Conservation (phyloP, 2,329 filamentous ascomycete genomes). For the Diaporthe amygdali region DNA sequence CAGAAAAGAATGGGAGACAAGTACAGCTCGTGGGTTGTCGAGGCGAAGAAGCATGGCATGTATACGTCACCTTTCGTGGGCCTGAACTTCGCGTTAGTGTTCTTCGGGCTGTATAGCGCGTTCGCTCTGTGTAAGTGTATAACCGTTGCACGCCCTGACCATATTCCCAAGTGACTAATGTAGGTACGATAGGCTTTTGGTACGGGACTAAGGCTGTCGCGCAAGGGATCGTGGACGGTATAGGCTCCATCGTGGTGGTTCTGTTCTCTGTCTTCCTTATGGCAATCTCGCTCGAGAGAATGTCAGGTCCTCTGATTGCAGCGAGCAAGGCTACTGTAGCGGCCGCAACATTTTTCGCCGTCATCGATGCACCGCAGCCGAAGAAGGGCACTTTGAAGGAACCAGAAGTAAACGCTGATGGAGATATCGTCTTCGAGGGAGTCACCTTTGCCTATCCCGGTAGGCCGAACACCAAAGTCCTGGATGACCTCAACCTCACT, state of each 20-base stretch:
- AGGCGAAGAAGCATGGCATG: constrained; percentile 55
- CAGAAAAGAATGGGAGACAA: constrained; percentile 58
- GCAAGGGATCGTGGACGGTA: constrained; percentile 50
- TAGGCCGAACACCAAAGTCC: constrained; percentile 66
- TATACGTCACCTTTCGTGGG: constrained; percentile 56
- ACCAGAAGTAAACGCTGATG: constrained; percentile 53
- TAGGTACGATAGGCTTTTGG: constrained; percentile 62
- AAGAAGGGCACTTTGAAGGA: constrained; percentile 45
- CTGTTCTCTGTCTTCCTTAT: constrained; percentile 65
- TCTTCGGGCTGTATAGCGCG: constrained; percentile 57
- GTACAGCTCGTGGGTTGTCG: constrained; percentile 60
- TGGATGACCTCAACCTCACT: constrained; percentile 62
- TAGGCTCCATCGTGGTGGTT: constrained; percentile 62
- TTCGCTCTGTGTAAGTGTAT: constrained; percentile 2
- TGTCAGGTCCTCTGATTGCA: constrained; percentile 64
- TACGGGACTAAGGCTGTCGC: constrained; percentile 60
- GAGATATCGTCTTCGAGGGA: constrained; percentile 65
- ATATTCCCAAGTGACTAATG: neutral
- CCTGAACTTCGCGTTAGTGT: constrained; percentile 58
- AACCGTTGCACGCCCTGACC: neutral
- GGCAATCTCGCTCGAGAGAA: constrained; percentile 60
- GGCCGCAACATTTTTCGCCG: constrained; percentile 61
- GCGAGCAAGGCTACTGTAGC: constrained; percentile 62
- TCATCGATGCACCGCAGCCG: constrained; percentile 54
- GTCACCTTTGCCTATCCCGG: constrained; percentile 78